phyloP scores from a whole-genome alignment of 495 filamentous ascomycete species.

The Aspergillus carlsbadensis region DNA sequence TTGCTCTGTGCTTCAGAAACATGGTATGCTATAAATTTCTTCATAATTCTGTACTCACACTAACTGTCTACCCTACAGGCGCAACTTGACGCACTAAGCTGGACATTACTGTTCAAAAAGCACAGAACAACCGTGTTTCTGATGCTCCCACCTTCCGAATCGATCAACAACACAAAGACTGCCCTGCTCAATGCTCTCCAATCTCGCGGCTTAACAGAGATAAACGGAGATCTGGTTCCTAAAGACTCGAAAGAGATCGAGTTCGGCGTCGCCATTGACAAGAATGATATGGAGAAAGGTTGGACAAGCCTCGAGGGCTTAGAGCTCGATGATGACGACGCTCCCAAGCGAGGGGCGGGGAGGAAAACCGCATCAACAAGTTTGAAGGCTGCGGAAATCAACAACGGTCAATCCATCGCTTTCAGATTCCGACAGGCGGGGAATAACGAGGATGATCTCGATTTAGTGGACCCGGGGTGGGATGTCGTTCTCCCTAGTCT shows the following conservation, averaged over 20 bases:
- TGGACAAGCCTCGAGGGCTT: slow-evolving; percentile 51
- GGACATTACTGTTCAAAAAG: slow-evolving; percentile 77
- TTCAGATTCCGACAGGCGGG: slow-evolving; percentile 57
- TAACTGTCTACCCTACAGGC: slow-evolving; percentile 16
- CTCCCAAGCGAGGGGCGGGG: slow-evolving; percentile 38
- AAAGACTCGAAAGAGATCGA: slow-evolving; percentile 47
- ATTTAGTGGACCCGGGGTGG: slow-evolving; percentile 57
- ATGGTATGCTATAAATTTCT: slow-evolving; percentile 16
- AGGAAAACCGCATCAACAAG: slow-evolving; percentile 41
- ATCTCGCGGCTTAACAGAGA: slow-evolving; percentile 38
- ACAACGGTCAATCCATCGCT: slow-evolving; percentile 63
- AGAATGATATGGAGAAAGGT: slow-evolving; percentile 54
- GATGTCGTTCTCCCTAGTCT: slow-evolving; percentile 62
- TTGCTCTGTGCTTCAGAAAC: slow-evolving; percentile 1
- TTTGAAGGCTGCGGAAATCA: slow-evolving; percentile 50
- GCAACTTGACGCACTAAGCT: slow-evolving; percentile 38
- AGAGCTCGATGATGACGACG: slow-evolving; percentile 39
- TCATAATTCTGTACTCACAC: too few relatives aligned
- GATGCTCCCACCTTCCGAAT: slow-evolving; percentile 58
- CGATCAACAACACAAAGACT: slow-evolving; percentile 59
- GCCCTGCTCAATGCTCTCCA: slow-evolving; percentile 60
- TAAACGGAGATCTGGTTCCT: slow-evolving; percentile 50
- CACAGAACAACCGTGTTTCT: slow-evolving; percentile 76
- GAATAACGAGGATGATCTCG: slow-evolving; percentile 28
- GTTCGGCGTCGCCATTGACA: slow-evolving; percentile 54